Conservation (phyloP, 2,329 filamentous ascomycete species). For the Hypoxylon sp. region DNA sequence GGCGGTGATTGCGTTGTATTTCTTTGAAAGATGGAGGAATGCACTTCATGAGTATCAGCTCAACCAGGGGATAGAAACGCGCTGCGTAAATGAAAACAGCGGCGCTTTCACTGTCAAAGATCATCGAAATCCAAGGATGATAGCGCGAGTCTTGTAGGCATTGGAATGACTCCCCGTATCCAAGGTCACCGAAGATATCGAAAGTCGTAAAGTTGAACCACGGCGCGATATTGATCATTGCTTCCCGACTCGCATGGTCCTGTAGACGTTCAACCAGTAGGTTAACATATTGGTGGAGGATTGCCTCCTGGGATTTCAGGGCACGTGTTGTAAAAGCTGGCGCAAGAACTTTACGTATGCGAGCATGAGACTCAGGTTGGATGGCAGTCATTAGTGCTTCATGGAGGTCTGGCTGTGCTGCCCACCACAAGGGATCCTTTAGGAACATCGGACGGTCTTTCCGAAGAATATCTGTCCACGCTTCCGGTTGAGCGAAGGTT, state of each 20-base stretch:
- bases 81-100: slow-evolving; percentile 42
- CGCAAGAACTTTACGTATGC: slow-evolving; percentile 45
- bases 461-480: slow-evolving; percentile 43
- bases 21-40: slow-evolving; percentile 39
- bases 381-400: slow-evolving; percentile 49
- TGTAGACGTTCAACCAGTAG: slow-evolving; percentile 45
- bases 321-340: slow-evolving; percentile 48
- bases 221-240: slow-evolving; percentile 37
- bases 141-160: slow-evolving; percentile 49
- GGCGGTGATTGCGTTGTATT: slow-evolving; percentile 44
- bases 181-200: slow-evolving; percentile 55
- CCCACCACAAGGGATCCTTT: slow-evolving; percentile 51
- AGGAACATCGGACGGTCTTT: slow-evolving; percentile 42
- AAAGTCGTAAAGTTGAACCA: slow-evolving; percentile 55
- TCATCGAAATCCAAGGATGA: slow-evolving; percentile 47
- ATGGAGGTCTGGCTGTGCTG: slow-evolving; percentile 42
- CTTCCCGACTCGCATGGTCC: slow-evolving; percentile 18
- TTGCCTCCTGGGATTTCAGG: slow-evolving; percentile 49
- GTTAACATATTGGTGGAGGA: slow-evolving; percentile 49
- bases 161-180: slow-evolving; percentile 52
- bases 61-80: slow-evolving; percentile 44
- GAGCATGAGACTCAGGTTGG: slow-evolving; percentile 44
- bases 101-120: slow-evolving; percentile 48
- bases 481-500: slow-evolving; percentile 41
- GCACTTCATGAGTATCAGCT: slow-evolving; percentile 36